Percentiles rank a stretch among this genome's conserved stretches.
These are phyloP conservation scores for Cutaneotrichosporon spelunceum DNA, from an alignment of 1,284 basidiomycete species.

Conservation along the genomic window DNA sequence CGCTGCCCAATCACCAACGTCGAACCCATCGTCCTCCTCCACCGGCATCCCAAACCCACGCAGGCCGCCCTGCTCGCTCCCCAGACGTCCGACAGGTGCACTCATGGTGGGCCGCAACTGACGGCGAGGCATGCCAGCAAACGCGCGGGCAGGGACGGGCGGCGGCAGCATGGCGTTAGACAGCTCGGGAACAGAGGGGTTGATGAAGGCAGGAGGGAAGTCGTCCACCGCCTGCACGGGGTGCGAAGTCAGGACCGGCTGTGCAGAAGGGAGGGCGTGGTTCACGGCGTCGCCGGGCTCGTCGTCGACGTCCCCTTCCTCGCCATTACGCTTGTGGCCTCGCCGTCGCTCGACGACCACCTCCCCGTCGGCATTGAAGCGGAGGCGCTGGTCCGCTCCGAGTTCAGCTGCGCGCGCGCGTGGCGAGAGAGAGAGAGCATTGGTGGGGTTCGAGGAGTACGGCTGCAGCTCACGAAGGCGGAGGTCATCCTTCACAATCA, in stretches of 20 bases:
- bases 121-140: conserved; percentile 16
- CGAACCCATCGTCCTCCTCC: conserved; percentile 43
- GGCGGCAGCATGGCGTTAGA: conserved; percentile 24
- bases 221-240: conserved; percentile 24
- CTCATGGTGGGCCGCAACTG: conserved; percentile 37
- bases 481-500: conserved; percentile 34
- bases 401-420: conserved; percentile 4
- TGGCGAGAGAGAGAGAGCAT: conserved; percentile 21
- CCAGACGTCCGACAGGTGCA: conserved; percentile 33
- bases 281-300: conserved; percentile 12
- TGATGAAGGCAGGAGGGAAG: conserved; percentile 43
- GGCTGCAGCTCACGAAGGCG: conserved; percentile 37
- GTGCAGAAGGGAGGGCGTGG: conserved; percentile 4
- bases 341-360: conserved; percentile 12
- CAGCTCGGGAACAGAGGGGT: conserved; percentile 39
- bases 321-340: conserved; percentile 21
- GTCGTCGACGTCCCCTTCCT: conserved; percentile 6
- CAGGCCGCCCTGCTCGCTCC: conserved; percentile 26
- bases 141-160: conserved; percentile 15
- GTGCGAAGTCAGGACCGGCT: conserved; percentile 8
- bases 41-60: conserved; percentile 38
- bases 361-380: conserved; percentile 27
- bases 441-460: conserved; percentile 16
- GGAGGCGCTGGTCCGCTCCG: conserved; percentile 15
- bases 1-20: conserved; percentile 38